Base-by-base conservation (phyloP, 306 rosid species). In the Pterocarpus santalinus region DNA sequence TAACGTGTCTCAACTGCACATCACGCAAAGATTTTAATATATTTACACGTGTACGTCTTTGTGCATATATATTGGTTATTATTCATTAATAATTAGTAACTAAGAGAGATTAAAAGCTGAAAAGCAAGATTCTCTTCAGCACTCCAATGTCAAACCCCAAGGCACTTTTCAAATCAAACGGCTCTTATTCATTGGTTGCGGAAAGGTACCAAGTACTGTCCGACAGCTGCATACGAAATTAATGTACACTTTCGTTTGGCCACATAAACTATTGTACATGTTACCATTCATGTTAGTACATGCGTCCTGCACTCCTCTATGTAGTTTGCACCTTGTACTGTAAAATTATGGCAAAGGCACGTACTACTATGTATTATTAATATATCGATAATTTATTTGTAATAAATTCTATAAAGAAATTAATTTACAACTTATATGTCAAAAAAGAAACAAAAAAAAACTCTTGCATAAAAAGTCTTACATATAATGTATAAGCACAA, bases 1-100 rank as follows among this genome's bases (percentile, higher is more conserved):
- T 92, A 36, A 94, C 98, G 69, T 92, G 97, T 86, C 97, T 92
- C 89, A 94, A 33, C 98, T 94, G 77, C 86, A 79, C 63, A 46
- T 0, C 36, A 22, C 57, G 15, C 1, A 35, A 14, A 34, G 2
- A 63, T 30, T n/a, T 61, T 62, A 62, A 10, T 32, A 28, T 2
- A 60, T 30, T 8, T 41, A 0, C 28, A 22, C 28, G 28, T 22
- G 28, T 22, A 22, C 28, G 28, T 38, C 4, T 38, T 38, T 5
- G 41, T 38, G 28, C 28, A 22, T 22, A 22, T 22, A 22, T 22
- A 22, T 22, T 22, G 28, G 28, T 47, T 9, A 47, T 47, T 52
- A 52, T 14, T 56, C 2, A 44, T 4, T 56, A 56, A 41, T 56
- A 55, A 22, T 51, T 33, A 43, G 33, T 58, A 73, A n/a, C 36